phyloP scores from a whole-genome alignment of 2,329 filamentous ascomycete genomes.

The Botrytis paeoniae region DNA sequence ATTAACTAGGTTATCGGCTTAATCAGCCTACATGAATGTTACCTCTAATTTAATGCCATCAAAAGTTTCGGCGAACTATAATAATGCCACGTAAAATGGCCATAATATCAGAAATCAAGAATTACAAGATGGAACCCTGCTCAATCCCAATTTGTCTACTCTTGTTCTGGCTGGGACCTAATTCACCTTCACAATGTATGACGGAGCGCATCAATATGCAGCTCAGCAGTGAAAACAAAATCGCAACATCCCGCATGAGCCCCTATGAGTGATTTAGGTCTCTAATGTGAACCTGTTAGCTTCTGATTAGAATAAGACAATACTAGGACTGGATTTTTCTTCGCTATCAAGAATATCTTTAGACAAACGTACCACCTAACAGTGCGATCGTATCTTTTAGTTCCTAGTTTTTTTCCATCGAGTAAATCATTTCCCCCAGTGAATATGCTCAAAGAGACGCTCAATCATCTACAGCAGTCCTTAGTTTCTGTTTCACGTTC shows the following conservation, averaged over 20 bases:
- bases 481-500: not conserved
- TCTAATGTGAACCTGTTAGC: not conserved
- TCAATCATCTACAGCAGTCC: too few relatives aligned
- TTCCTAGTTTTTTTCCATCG: too few relatives aligned
- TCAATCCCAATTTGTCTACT: not conserved
- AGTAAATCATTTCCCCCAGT: too few relatives aligned
- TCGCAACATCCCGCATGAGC: not conserved
- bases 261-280: too few relatives aligned
- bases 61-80: fast-evolving
- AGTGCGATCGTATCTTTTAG: too few relatives aligned
- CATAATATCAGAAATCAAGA: too few relatives aligned
- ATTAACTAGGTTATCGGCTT: not conserved
- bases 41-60: not conserved
- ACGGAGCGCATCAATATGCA: not conserved
- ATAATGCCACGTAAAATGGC: not conserved
- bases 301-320: not conserved
- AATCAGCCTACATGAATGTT: not conserved
- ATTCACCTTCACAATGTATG: too few relatives aligned
- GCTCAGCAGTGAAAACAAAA: not conserved
- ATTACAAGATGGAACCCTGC: too few relatives aligned
- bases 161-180: fast-evolving
- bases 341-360: too few relatives aligned
- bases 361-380: not conserved
- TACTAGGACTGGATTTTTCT: too few relatives aligned
- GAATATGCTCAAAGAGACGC: too few relatives aligned